These are phyloP conservation scores for Tillandsia fasciculata DNA, from an alignment of 176 grass and related monocot species.

Conservation along the genomic window DNA sequence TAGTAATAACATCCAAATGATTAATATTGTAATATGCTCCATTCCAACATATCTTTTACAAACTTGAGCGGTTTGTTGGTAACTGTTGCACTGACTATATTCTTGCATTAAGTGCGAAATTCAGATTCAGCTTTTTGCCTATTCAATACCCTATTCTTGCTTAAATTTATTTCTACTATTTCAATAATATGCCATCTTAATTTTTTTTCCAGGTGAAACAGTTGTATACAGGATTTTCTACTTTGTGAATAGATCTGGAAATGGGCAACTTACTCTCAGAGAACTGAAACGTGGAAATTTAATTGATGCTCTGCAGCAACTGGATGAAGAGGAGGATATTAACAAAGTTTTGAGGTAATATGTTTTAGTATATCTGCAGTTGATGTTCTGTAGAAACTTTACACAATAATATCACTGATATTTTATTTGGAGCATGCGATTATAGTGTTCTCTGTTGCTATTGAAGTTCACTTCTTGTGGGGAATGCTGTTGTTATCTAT, in stretches of 20 bases:
- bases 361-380: background rate
- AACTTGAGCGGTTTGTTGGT: no score
- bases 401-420: background rate
- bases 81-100: no score
- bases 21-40: no score
- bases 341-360: slow-evolving; percentile 97
- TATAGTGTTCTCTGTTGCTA: no score
- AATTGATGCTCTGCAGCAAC: slow-evolving; percentile 89
- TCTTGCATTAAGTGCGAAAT: no score
- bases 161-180: background rate
- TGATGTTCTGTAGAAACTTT: background rate
- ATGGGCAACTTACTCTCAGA: slow-evolving; percentile 80
- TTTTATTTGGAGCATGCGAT: no score
- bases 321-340: slow-evolving; percentile 99
- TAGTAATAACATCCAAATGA: no score
- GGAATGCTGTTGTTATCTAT: no score
- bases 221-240: slow-evolving; percentile 99
- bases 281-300: slow-evolving; percentile 96
- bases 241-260: slow-evolving; percentile 95
- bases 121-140: no score
- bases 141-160: background rate
- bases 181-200: slow-evolving; percentile 2
- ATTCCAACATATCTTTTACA: no score
- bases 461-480: no score
- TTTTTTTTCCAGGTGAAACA: slow-evolving; percentile 72